These are phyloP conservation scores for Camelina hispida DNA, from an alignment of 345 rosid genomes.

Conservation along the genomic window DNA sequence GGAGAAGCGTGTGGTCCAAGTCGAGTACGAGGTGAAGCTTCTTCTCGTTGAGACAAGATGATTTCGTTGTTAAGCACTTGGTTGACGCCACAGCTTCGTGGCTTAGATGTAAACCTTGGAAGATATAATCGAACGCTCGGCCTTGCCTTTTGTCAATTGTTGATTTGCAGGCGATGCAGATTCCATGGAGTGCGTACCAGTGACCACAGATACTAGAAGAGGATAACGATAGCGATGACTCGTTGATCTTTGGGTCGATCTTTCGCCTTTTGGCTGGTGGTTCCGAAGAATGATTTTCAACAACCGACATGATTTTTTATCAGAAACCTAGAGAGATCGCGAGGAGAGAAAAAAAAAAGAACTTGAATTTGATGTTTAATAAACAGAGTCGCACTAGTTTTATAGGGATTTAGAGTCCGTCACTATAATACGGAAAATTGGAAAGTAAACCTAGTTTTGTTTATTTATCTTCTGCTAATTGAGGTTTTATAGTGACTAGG, in stretches of 20 bases:
- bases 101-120: slow-evolving; percentile 22
- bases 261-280: slow-evolving; percentile 12
- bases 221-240: neutral
- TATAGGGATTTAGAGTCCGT: neutral
- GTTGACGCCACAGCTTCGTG: slow-evolving; percentile 16
- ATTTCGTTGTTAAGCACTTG: neutral
- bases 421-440: no score
- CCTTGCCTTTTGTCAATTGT: neutral
- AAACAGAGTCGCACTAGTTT: no score
- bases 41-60: slow-evolving; percentile 13
- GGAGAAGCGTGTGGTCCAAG: slow-evolving; percentile 39
- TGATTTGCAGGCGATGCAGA: slow-evolving; percentile 15
- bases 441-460: no score
- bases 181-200: slow-evolving; percentile 1
- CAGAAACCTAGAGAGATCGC: neutral
- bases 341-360: no score
- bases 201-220: slow-evolving; percentile 17
- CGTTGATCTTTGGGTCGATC: neutral
- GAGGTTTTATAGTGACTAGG: no score
- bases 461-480: no score
- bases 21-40: slow-evolving; percentile 36
- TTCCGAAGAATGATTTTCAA: neutral
- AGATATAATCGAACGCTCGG: slow-evolving; percentile 9
- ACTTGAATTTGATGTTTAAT: neutral
- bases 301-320: slow-evolving; percentile 6